Evolutionary conservation across 148 eudicot species (phyloP).

Genomic region (Nepenthes gracilis): DNA sequence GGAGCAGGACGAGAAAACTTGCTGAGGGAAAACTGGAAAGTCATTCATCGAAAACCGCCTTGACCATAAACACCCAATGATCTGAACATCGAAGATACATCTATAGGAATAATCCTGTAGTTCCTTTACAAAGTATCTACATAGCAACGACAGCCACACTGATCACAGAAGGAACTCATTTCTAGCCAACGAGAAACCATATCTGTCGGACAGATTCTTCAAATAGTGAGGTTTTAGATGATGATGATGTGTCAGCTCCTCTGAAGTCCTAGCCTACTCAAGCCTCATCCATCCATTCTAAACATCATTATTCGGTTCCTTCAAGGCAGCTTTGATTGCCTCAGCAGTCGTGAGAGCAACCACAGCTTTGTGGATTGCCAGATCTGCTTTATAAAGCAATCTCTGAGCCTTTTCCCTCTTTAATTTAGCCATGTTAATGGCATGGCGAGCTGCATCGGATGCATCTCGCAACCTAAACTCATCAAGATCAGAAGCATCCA

Average conservation of each 20-base stretch:
- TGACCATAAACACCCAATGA: background rate
- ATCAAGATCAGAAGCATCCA: slow-evolving; percentile 55
- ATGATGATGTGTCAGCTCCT: background rate
- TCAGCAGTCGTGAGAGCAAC: slow-evolving; percentile 80
- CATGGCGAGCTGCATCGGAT: slow-evolving; percentile 67
- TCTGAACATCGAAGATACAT: no score
- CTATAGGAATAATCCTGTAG: no score
- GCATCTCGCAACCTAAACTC: slow-evolving; percentile 86
- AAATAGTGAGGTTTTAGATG: background rate
- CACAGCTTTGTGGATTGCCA: slow-evolving; percentile 84
- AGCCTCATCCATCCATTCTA: slow-evolving; percentile 11
- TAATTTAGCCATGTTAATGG: slow-evolving; percentile 58
- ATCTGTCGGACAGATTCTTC: background rate
- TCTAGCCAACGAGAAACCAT: no score
- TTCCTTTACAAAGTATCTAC: no score
- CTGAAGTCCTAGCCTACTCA: background rate
- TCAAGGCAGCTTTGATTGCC: slow-evolving; percentile 53
- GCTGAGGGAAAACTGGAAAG: slow-evolving; percentile 4
- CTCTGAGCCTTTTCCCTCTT: slow-evolving; percentile 81
- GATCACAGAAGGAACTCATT: no score
- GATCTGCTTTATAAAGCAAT: slow-evolving; percentile 65
- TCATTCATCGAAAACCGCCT: background rate
- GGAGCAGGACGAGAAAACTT: slow-evolving; percentile 16
- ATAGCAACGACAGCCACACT: no score
- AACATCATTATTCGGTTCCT: slow-evolving; percentile 19